Evolutionary conservation across 164 flowering plant genomes (phyloP).

Genomic region (Taxillus chinensis): DNA sequence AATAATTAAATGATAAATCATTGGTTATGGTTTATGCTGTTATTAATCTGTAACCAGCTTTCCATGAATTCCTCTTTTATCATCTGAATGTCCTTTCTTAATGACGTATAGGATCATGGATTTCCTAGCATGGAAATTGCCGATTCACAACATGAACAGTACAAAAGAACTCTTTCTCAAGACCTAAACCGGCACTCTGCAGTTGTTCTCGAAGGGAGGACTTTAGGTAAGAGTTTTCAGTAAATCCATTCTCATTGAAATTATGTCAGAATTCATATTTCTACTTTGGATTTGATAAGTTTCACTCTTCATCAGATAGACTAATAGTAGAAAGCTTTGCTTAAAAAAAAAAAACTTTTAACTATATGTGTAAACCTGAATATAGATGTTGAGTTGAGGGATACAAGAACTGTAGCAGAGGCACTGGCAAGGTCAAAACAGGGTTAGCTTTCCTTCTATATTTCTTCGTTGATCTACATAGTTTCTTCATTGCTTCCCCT

Average conservation of each 20-base stretch:
- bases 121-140: constrained; percentile 47
- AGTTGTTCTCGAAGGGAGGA: constrained; percentile 92
- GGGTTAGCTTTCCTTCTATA: constrained; percentile 33
- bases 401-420: constrained; percentile 79
- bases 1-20: too few species aligned
- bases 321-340: too few species aligned
- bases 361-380: constrained; percentile 7
- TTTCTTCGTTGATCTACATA: constrained; percentile 6
- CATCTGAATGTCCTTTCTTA: neutral
- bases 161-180: constrained; percentile 61
- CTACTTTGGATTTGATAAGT: too few species aligned
- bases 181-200: constrained; percentile 93
- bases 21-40: too few species aligned
- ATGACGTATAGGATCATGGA: constrained; percentile 69
- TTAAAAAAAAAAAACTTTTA: too few species aligned
- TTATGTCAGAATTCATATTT: too few species aligned
- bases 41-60: neutral
- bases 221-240: constrained; percentile 34
- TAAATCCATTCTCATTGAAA: too few species aligned
- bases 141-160: constrained; percentile 55
- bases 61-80: neutral
- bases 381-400: constrained; percentile 63
- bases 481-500: neutral
- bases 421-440: constrained; percentile 72
- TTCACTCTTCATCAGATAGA: too few species aligned